Evolutionary conservation across 768 basidiomycete genomes (phyloP), one percentile per base, ranked within the genome.

Genomic region (Tulasnella sp.): DNA sequence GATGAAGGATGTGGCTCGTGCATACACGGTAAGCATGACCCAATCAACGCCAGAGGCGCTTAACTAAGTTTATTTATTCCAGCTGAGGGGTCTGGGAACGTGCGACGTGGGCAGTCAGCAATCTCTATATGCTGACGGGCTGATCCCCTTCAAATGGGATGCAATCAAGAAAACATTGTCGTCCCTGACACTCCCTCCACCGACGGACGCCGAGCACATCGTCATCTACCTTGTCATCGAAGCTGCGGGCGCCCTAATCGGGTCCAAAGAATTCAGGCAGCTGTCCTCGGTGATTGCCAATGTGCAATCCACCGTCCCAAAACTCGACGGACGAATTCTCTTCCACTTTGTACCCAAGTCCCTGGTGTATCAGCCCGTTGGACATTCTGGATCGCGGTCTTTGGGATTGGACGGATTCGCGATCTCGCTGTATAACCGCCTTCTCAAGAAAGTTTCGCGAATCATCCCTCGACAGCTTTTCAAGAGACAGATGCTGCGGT

Each of bases 301-400:
- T 21, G 56, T 81, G 82, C 91, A 91, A 80, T 85, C 80, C 19
- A 62, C 81, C 27, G 72, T 81, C 38, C 71, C 77, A n/a, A 46
- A 71, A 24, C 76, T 52, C 18, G 87, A 87, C 34, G 79, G 84
- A 19, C 89, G 90, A 75, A 87, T 92, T 24, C 86, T 92, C 39
- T 89, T 94, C 80, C 93, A 96, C 78, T 89, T 95, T 81, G 86
- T 96, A 68, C 93, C 94, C 4, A 92, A 94, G 81, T 86, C 89
- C 42, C 85, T 89, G 68, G 85, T 93, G 34, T 84, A 88, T 68
- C 87, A 88, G 14, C 85, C 86, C 24, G 86, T 88, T n/a, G 86
- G 88, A 71, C 87, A 88, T 52, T 86, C 90, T 21, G 82, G 85
- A 7, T 81, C 86, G 8, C 85, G 85, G 56, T 85, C 87, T 76